phyloP scores from a whole-genome alignment of 1,139 yeast genomes.

The Taphrina flavorubra region DNA sequence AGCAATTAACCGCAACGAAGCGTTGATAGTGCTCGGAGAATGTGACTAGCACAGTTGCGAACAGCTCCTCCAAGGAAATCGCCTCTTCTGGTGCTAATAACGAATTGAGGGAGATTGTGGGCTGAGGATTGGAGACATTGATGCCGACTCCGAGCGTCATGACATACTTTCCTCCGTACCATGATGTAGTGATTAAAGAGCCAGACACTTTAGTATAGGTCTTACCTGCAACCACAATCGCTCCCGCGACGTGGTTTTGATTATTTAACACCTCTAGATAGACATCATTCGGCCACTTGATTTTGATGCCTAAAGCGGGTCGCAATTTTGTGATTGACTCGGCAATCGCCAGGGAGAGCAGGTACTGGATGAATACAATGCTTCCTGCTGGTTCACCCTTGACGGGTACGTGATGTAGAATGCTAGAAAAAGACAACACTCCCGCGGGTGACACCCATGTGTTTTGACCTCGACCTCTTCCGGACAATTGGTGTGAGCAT shows the following conservation, averaged over 20 bases:
- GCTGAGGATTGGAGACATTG: constrained; percentile 83
- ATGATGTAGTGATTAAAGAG: constrained; percentile 73
- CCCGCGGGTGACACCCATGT: constrained; percentile 96
- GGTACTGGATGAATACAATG: constrained; percentile 81
- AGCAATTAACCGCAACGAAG: constrained; percentile 60
- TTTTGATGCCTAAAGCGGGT: constrained; percentile 70
- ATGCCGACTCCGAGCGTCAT: constrained; percentile 82
- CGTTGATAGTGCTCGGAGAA: constrained; percentile 66
- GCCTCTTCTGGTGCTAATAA: constrained; percentile 55
- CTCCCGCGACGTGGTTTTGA: constrained; percentile 44
- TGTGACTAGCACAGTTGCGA: constrained; percentile 72
- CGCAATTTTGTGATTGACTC: constrained; percentile 72
- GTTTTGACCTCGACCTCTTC: constrained; percentile 93
- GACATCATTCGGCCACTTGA: constrained; percentile 98
- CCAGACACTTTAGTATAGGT: constrained; percentile 83
- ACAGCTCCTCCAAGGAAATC: constrained; percentile 63
- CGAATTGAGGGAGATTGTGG: constrained; percentile 83
- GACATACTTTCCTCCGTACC: constrained; percentile 62
- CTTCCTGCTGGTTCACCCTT: constrained; percentile 55
- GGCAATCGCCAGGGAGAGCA: constrained; percentile 80
- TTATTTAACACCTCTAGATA: constrained; percentile 73
- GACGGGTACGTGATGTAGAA: constrained; percentile 58
- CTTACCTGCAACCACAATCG: constrained; percentile 55
- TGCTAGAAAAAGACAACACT: constrained; percentile 79
- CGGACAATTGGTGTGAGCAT: constrained; percentile 67